Base-by-base conservation (phyloP, 1,139 yeast genomes). In the Yamadazyma diospyri region DNA sequence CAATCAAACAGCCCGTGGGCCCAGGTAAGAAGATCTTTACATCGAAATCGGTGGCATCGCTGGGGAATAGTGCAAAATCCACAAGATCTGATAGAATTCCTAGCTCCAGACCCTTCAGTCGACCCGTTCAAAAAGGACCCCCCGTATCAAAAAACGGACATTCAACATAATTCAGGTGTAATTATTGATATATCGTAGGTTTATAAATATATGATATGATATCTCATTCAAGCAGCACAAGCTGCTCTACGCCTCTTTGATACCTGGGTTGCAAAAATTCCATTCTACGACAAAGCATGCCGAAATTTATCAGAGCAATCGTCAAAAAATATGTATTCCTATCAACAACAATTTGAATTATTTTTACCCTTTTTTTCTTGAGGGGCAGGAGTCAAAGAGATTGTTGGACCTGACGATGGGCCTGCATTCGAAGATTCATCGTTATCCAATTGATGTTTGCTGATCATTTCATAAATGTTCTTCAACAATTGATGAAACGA, bases 401-500 rank as follows among this genome's bases (percentile, higher is more conserved):
- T 89, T 25, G 97, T 88, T 46, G 94, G 95, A 15, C 97, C 97
- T 38, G 74, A 67, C 19, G 77, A 68, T 33, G 81, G 80, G 50
- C 78, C 61, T 57, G 50, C 67, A 6, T 36, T 29, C 7, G 41
- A 39, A 20, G 43, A 51, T 45, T 69, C 66, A 41, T 74, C 75
- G 54, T 88, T 64, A 54, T 92, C 96, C 48, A 89, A 78, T 59
- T 82, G 88, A 55, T 84, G 89, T 58, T 83, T 83, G 45, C 86
- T 79, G 41, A 85, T 85, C 87, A 84, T 85, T 52, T 89, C 95
- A 64, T 89, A 89, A 51, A 92, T 92, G 51, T 89, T 88, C 47
- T 88, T 85, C 50, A 88, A 76, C 47, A 94, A 76, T 57, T 88
- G 95, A 58, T 88, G 88, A 75, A 92, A 92, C 4, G 97, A 92